Evolutionary conservation across 2,329 filamentous ascomycete species (phyloP).

Genomic region (Helotiales sp.): DNA sequence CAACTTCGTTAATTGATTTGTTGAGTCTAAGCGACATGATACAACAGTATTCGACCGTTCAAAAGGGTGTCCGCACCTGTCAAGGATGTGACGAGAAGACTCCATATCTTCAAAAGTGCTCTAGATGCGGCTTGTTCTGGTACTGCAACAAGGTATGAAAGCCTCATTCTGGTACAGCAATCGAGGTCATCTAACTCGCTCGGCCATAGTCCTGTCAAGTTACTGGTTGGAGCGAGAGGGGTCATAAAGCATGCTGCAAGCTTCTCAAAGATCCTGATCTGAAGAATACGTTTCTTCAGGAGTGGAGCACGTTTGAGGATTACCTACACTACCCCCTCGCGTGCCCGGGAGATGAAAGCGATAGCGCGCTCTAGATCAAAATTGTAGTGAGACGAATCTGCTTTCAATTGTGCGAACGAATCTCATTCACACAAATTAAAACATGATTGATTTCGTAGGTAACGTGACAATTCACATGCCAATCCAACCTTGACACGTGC

Average conservation of each 20-base stretch:
- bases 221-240: slow-evolving; percentile 40
- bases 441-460: slow-evolving; percentile 1
- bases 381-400: slow-evolving; percentile 6
- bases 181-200: background rate
- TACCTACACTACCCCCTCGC: slow-evolving; percentile 33
- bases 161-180: background rate
- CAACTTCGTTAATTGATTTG: slow-evolving; percentile 25
- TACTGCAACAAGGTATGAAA: slow-evolving; percentile 38
- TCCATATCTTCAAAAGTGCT: slow-evolving; percentile 29
- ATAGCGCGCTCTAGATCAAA: slow-evolving; percentile 1
- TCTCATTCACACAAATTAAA: background rate
- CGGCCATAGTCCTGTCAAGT: slow-evolving; percentile 35
- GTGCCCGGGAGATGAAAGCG: background rate
- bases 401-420: slow-evolving; percentile 9
- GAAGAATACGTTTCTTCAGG: slow-evolving; percentile 34
- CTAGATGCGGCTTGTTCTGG: slow-evolving; percentile 36
- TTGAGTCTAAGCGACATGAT: slow-evolving; percentile 29
- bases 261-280: slow-evolving; percentile 40
- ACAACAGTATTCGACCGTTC: slow-evolving; percentile 33
- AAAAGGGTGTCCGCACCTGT: slow-evolving; percentile 32
- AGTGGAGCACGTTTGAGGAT: slow-evolving; percentile 38
- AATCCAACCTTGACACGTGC: background rate
- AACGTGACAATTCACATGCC: slow-evolving; percentile 3
- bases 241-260: slow-evolving; percentile 41
- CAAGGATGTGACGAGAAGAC: slow-evolving; percentile 34